phyloP scores from a whole-genome alignment of 208 protist species.

The Naegleria fowleri region DNA sequence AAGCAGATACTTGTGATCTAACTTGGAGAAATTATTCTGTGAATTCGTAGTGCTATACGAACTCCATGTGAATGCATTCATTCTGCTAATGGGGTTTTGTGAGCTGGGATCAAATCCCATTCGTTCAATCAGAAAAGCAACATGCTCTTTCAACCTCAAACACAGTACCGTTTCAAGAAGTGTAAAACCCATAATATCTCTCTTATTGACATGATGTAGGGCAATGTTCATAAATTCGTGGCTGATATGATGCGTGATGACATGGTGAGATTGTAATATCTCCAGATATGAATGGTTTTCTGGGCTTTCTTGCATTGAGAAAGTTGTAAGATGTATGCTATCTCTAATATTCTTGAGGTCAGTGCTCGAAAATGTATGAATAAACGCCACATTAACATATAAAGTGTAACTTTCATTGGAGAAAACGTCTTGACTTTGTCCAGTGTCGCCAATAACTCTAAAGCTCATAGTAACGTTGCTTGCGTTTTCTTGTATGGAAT shows the following conservation, averaged over 20 bases:
- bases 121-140: neutral
- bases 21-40: neutral
- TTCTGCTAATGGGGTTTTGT: neutral
- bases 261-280: too few species aligned
- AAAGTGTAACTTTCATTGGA: too few species aligned
- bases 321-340: too few species aligned
- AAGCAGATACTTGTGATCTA: neutral
- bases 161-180: neutral
- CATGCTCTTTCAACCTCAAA: neutral
- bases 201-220: neutral
- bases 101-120: neutral
- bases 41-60: neutral
- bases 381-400: too few species aligned
- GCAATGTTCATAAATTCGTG: neutral
- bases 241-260: neutral
- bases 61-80: neutral
- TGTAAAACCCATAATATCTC: neutral
- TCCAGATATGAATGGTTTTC: too few species aligned
- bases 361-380: too few species aligned
- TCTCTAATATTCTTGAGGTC: too few species aligned
- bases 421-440: too few species aligned
- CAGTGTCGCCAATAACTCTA: too few species aligned
- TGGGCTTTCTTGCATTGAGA: too few species aligned
- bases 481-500: too few species aligned
- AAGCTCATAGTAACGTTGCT: too few species aligned